Conservation (phyloP, 176 grass and related monocot species). For the Oryza longistaminata region DNA sequence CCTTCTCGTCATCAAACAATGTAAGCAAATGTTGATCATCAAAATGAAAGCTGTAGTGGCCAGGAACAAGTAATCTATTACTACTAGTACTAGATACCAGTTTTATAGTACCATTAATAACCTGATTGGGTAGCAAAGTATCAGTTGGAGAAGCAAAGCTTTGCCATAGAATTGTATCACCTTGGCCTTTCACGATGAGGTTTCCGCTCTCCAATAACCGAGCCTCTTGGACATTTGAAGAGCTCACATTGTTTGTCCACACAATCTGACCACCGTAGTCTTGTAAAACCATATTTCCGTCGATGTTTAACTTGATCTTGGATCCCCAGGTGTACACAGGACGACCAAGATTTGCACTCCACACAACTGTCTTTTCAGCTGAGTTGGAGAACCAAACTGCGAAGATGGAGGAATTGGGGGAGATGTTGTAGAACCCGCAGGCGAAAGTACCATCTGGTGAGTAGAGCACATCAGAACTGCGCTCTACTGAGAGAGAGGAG, state of each 20-base stretch:
- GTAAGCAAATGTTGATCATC: conserved; percentile 40
- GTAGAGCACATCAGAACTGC: conserved; percentile 10
- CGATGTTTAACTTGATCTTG: background rate
- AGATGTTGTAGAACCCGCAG: conserved; percentile 9
- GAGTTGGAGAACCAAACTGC: conserved; percentile 31
- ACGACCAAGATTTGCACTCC: conserved; percentile 10
- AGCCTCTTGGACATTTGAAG: background rate
- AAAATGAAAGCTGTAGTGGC: conserved; percentile 49
- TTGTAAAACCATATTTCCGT: conserved; percentile 25
- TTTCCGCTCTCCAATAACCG: background rate
- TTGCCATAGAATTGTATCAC: conserved; percentile 20
- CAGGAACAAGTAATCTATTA: conserved; percentile 32
- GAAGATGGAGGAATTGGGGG: conserved; percentile 5
- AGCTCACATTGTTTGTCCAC: conserved; percentile 33
- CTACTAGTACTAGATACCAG: conserved; percentile 21
- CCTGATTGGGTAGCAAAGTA: conserved; percentile 24
- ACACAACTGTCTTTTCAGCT: background rate
- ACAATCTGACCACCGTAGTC: conserved; percentile 17
- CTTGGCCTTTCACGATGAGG: conserved; percentile 22
- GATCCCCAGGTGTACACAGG: conserved; percentile 34
- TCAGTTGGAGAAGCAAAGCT: conserved; percentile 38
- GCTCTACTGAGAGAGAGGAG: background rate
- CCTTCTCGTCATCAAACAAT: conserved; percentile 40
- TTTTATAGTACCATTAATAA: background rate
- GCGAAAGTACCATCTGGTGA: conserved; percentile 16